phyloP scores from a whole-genome alignment of 2,329 filamentous ascomycete species.

The Beauveria australis region DNA sequence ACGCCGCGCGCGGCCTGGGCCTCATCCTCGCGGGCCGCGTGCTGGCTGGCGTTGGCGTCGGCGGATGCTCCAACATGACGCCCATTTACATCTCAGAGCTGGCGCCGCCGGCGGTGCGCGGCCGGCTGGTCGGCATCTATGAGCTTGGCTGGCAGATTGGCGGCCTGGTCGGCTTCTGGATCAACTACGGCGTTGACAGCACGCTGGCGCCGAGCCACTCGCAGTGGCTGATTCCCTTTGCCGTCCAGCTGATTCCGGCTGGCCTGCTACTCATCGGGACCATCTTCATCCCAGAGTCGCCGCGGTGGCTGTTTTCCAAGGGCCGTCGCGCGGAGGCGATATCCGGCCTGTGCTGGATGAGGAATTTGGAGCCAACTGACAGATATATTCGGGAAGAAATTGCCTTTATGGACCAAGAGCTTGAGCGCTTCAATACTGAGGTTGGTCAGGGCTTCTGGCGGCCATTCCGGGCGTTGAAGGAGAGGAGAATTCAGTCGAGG shows the following conservation, averaged over 20 bases:
- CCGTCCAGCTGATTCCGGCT: constrained; percentile 58
- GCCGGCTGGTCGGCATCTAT: constrained; percentile 58
- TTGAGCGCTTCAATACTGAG: constrained; percentile 54
- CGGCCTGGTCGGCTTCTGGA: constrained; percentile 57
- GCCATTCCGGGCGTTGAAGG: constrained; percentile 52
- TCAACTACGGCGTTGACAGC: constrained; percentile 54
- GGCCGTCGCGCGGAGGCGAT: constrained; percentile 52
- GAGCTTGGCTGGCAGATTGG: constrained; percentile 59
- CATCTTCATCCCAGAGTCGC: constrained; percentile 57
- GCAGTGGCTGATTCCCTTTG: constrained; percentile 60
- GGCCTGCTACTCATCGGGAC: constrained; percentile 52
- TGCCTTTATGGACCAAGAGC: constrained; percentile 58
- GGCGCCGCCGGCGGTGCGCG: constrained; percentile 54
- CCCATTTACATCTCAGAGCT: constrained; percentile 55
- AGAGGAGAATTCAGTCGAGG: constrained; percentile 56
- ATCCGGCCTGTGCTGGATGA: constrained; percentile 55
- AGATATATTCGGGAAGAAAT: constrained; percentile 68
- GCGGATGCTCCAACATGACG: constrained; percentile 54
- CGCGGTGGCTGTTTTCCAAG: constrained; percentile 60
- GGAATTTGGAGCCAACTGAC: constrained; percentile 46
- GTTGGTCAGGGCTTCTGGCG: constrained; percentile 69
- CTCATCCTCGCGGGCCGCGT: constrained; percentile 55
- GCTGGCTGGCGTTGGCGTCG: constrained; percentile 55
- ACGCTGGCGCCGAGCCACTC: constrained; percentile 36
- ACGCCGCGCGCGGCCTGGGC: constrained; percentile 52